Base-by-base conservation (phyloP, 2,329 filamentous ascomycete species). In the Sporothrix inflata region DNA sequence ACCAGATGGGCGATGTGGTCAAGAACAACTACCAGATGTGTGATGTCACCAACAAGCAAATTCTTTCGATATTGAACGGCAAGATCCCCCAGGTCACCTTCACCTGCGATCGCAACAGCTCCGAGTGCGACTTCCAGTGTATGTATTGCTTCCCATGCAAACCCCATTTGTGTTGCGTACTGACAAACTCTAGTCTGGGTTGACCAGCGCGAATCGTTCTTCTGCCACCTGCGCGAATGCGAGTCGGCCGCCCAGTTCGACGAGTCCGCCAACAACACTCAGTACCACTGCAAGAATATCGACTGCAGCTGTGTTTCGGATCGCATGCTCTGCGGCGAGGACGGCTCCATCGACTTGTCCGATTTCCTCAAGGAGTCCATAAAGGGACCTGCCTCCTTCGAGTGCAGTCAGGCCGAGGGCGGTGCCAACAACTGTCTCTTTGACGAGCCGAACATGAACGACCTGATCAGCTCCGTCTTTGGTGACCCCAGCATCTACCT, bases 11-110 rank as follows among this genome's bases (percentile, higher is more conserved):
- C 61, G 89, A 97, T 76, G 91, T 97, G 12, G 91, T 98, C 75
- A 94, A 96, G 77, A 90, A 97, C 82, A 99, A 98, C 84, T 95
- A 94, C 83, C 97, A 99, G 83, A 96, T 97, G 84, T 99, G 96
- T 83, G 93, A 97, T 81, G 96, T 99, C 76, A 98, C 94, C 71
- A 99, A 99, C 84, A 89, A 90, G 81, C 96, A 97, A 84, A 99
- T 99, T 78, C 85, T 95, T 71, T 90, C 94, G 74, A 90, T 95
- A 79, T 87, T 99, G 66, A 92, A 94, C 77, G 90, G 92, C 60
- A 89, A 94, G 82, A 92, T 93, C 73, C 94, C 96, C 0, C 92
- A 99, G 81, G 96, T 97, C 30, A 99, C 96, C 0, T 99, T 99
- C 79, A 94, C 91, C 40, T 99, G 96, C 81, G 89, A 94, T 78